These are phyloP conservation scores for Parasitella parasitica DNA, from an alignment of 371 early-diverging fungal species.

Conservation along the genomic window DNA sequence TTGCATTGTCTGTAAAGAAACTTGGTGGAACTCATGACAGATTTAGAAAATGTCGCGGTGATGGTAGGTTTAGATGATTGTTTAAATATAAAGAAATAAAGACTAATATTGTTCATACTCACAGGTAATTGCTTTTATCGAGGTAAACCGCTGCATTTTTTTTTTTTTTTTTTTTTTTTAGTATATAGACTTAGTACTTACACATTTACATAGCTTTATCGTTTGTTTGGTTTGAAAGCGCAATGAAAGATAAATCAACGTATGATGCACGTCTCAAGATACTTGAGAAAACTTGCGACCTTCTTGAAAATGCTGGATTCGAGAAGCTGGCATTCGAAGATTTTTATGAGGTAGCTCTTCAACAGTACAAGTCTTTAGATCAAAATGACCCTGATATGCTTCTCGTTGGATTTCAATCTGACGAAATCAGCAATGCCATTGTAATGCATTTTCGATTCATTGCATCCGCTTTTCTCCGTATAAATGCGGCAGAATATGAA, in stretches of 20 bases:
- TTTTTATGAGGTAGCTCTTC: conserved; percentile 58
- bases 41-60: conserved; percentile 68
- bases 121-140: conserved; percentile 73
- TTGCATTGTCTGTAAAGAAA: conserved; percentile 44
- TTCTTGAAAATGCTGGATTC: conserved; percentile 55
- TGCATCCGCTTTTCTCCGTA: conserved; percentile 66
- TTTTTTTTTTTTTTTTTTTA: too few species aligned
- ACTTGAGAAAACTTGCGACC: conserved; percentile 47
- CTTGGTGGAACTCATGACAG: conserved; percentile 46
- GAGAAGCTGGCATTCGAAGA: conserved; percentile 65
- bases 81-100: neutral
- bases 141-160: too few species aligned
- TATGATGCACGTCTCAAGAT: conserved; percentile 33
- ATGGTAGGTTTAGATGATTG: conserved; percentile 48
- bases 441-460: conserved; percentile 69
- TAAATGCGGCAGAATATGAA: conserved; percentile 64
- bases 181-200: too few species aligned
- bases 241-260: conserved; percentile 29
- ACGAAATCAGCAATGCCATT: conserved; percentile 66
- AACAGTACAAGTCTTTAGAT: conserved; percentile 41
- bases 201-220: conserved; percentile 59
- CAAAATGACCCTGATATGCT: conserved; percentile 45
- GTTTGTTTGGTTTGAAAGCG: conserved; percentile 70
- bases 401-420: conserved; percentile 56
- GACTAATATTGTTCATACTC: neutral